phyloP scores from a whole-genome alignment of 148 eudicot species.

The Cornus controversa region DNA sequence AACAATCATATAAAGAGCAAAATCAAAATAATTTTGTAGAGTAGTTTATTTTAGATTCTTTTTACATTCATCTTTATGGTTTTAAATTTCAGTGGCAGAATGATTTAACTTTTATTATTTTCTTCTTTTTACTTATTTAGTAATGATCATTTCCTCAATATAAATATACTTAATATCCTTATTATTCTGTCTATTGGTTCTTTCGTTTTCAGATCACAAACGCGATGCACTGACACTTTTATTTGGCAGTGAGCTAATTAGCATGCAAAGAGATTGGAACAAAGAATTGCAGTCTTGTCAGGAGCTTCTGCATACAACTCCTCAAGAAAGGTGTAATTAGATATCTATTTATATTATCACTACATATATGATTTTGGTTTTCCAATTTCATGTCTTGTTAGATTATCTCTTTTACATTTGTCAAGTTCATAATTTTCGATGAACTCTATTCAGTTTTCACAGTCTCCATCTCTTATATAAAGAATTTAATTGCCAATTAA shows the following conservation, averaged over 20 bases:
- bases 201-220: constrained; percentile 60
- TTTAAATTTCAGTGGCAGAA: background rate
- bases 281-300: constrained; percentile 97
- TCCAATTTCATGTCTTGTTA: background rate
- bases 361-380: background rate
- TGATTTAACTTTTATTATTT: background rate
- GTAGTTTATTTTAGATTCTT: background rate
- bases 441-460: constrained; percentile 2
- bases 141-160: background rate
- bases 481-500: constrained; percentile 54
- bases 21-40: too few relatives aligned
- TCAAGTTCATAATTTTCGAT: background rate
- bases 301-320: constrained; percentile 84
- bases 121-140: background rate
- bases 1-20: too few relatives aligned
- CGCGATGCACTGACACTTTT: constrained; percentile 94
- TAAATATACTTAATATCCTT: too few relatives aligned
- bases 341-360: background rate
- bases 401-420: constrained; percentile 4
- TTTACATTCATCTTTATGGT: background rate
- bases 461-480: constrained; percentile 10
- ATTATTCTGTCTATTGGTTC: background rate
- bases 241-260: constrained; percentile 94
- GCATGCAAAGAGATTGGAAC: constrained; percentile 98
- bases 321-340: constrained; percentile 73